Evolutionary conservation across 352 stramenopile genomes (phyloP), one percentile per base, ranked within the genome.

Genomic region (Peronospora tabacina): DNA sequence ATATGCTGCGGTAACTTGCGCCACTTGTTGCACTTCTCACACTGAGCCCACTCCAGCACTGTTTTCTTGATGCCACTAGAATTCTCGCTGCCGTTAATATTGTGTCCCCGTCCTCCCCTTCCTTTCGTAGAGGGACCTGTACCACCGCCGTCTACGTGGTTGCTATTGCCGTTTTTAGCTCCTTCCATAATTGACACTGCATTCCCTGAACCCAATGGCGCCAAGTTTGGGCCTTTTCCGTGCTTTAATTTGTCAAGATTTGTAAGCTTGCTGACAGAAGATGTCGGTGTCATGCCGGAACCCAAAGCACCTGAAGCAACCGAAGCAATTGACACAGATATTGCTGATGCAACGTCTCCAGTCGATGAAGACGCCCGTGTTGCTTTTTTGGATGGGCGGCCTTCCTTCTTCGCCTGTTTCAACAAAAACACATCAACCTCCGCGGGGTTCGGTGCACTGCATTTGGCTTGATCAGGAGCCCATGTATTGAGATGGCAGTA

Each of bases 1-100:
- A 98, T 90, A 55, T 86, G 75, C 13, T 76, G 75, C 1, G 95
- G 92, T 15, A 98, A 59, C 52, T 97, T 94, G 38, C 95, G 87
- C 95, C 95, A 98, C 63, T 98, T 98, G 44, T 89, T 81, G 71
- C 95, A 98, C 46, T 86, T 85, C 49, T 98, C 95, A 66, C 95
- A 98, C 61, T 97, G 86, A 0, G 96, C 95, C 95, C 95, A 98
- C 65, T 93, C 79, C n/a, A 90, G 51, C 29, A 93, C 79, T 4
- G 77, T 82, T 50, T 85, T 90, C 58, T 88, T 87, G 44, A 85
- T 55, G 10, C 58, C 50, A 51, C 26, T 68, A 2, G 44, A 35
- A 13, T 26, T 58, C 5, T 19, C 45, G 9, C 22, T 54, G 19
- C 46, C 34, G 12, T 28, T 41, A 16, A 16, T 33, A 30, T 37